Evolutionary conservation across 306 rosid genomes (phyloP).

Genomic region (Cucurbita pepo): DNA sequence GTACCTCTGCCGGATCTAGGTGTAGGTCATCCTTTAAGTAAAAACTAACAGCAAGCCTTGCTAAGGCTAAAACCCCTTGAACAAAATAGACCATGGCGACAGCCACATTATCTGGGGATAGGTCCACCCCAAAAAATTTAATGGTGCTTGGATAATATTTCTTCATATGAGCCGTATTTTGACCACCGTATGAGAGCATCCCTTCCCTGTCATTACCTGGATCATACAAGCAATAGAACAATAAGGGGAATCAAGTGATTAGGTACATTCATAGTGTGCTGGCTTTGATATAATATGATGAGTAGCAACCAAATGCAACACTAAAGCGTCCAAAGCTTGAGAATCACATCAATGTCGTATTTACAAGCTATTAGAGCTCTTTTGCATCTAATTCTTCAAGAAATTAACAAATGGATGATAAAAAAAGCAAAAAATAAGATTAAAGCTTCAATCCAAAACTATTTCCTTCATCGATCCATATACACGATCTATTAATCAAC

Average conservation of each 20-base stretch:
- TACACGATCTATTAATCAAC: not conserved
- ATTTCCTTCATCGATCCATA: not conserved
- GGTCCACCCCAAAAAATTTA: slow-evolving; percentile 60
- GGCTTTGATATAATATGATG: no score
- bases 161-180: slow-evolving; percentile 21
- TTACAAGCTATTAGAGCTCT: not conserved
- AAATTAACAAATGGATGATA: not conserved
- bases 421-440: not conserved
- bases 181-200: slow-evolving; percentile 25
- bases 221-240: slow-evolving; percentile 7
- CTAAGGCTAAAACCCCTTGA: slow-evolving; percentile 94
- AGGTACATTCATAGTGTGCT: no score
- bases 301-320: not conserved
- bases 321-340: not conserved
- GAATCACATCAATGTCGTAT: not conserved
- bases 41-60: slow-evolving; percentile 83
- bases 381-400: not conserved
- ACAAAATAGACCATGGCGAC: slow-evolving; percentile 99
- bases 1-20: slow-evolving; percentile 96
- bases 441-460: not conserved
- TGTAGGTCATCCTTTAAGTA: slow-evolving; percentile 83
- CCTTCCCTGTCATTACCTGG: slow-evolving; percentile 43
- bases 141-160: slow-evolving; percentile 22
- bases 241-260: not conserved
- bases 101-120: slow-evolving; percentile 81